These are phyloP conservation scores for Saccharata proteae DNA, from an alignment of 2,329 filamentous ascomycete species.

Conservation along the genomic window DNA sequence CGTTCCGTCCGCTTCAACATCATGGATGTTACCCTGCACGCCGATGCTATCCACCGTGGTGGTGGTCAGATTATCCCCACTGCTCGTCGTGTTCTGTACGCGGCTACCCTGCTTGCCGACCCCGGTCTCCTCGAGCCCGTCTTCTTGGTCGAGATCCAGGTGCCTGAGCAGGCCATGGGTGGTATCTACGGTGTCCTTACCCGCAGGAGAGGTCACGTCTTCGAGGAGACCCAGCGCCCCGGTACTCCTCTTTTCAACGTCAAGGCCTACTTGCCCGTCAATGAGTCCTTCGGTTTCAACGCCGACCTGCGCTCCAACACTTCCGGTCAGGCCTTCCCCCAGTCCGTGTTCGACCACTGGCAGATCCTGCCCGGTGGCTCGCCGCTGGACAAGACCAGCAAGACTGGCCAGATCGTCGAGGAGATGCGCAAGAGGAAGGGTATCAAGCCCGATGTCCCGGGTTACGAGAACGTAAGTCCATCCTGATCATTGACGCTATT, in stretches of 20 bases:
- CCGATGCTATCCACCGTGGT: constrained; percentile 99
- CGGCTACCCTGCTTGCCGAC: constrained; percentile 78
- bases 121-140: constrained; percentile 91
- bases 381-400: constrained; percentile 68
- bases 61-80: constrained; percentile 98
- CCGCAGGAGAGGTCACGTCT: constrained; percentile 96
- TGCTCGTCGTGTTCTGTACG: constrained; percentile 93
- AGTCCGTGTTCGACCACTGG: constrained; percentile 99
- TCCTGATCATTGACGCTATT: background rate
- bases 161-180: constrained; percentile 97
- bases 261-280: constrained; percentile 93
- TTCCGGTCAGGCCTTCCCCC: constrained; percentile 96
- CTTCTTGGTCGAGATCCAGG: constrained; percentile 98
- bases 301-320: constrained; percentile 88
- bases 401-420: constrained; percentile 72
- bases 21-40: constrained; percentile 97
- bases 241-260: constrained; percentile 99
- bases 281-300: constrained; percentile 99
- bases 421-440: constrained; percentile 99
- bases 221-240: constrained; percentile 93
- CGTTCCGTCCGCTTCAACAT: constrained; percentile 96
- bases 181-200: constrained; percentile 99
- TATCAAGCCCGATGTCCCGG: constrained; percentile 91
- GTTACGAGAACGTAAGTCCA: constrained; percentile 82
- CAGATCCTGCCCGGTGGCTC: constrained; percentile 90